Evolutionary conservation across 768 basidiomycete genomes (phyloP), one percentile per base, ranked within the genome.

Genomic region (Agaricus sinodeliciosus): DNA sequence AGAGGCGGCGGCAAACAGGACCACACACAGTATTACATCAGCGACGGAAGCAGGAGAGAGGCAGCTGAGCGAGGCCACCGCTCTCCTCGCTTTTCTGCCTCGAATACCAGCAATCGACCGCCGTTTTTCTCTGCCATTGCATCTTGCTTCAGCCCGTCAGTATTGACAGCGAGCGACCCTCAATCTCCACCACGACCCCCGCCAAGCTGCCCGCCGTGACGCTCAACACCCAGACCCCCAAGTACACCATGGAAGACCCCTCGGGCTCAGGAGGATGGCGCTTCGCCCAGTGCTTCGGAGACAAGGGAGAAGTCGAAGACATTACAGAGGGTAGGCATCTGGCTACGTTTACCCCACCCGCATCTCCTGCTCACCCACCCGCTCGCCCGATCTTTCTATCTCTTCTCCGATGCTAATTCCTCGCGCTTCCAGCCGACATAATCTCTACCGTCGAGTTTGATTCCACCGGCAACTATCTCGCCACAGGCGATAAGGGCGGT

Each of bases 391-490:
- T 51, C 16, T 36, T 28, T 25, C 44, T 36, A 27, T n/a, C 18
- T 11, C 44, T 52, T 37, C 22, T 41, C 34, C 41, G 15, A 43
- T 40, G 16, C 39, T 46, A 22, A 41, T 25, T 40, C 59, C 62
- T 53, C 64, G 49, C 62, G 40, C 58, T 63, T 61, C 57, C 72
- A 97, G 94, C 96, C 77, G 96, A 99, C 79, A 98, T 99, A 78
- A 99, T 99, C 71, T 98, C 96, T 46, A 96, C 95, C 56, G 96
- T 98, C 68, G 96, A 99, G 76, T 99, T 98, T 66, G 96, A 98
- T 71, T 95, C 96, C 55, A 96, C 96, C 48, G 96, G 96, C 48
- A 96, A 96, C 69, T 99, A 99, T 69, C 91, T 99, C 60, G 96
- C 96, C 51, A 99, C 96, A 0, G 96, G 96, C 58, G 96, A 99